Evolutionary conservation across 768 basidiomycete genomes (phyloP).

Genomic region (Russula virescens): DNA sequence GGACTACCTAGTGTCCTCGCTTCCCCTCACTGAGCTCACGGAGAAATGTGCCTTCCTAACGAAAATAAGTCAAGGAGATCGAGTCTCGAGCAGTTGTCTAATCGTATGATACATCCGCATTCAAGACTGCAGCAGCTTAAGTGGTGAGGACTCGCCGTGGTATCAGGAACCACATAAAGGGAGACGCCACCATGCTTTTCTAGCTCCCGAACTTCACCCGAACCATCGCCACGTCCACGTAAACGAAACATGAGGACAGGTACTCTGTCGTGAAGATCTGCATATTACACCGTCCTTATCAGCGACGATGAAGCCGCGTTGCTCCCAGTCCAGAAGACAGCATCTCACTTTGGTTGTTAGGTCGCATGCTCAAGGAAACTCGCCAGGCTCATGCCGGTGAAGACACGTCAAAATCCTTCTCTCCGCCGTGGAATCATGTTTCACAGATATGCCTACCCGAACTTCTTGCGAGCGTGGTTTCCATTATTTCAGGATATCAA

Average conservation of each 20-base stretch:
- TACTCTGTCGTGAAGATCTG: neutral
- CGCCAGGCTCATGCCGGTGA: neutral
- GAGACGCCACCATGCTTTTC: neutral
- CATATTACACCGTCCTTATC: neutral
- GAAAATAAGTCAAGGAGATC: too few relatives aligned
- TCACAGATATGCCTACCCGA: too few relatives aligned
- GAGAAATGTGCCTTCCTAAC: too few relatives aligned
- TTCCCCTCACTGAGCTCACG: neutral
- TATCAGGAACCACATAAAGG: too few relatives aligned
- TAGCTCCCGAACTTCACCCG: too few relatives aligned
- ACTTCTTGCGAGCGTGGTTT: too few relatives aligned
- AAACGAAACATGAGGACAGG: neutral
- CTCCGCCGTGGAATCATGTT: neutral
- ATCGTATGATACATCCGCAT: neutral
- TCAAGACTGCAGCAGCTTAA: too few relatives aligned
- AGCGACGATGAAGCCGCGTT: too few relatives aligned
- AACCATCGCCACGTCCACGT: neutral
- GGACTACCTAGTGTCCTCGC: neutral
- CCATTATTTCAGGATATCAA: too few relatives aligned
- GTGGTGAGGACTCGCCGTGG: too few relatives aligned
- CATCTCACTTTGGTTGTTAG: neutral
- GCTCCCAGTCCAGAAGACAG: neutral
- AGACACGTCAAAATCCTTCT: neutral
- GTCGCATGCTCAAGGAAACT: neutral
- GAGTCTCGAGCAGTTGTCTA: neutral